phyloP scores from a whole-genome alignment of 257 asterid genomes.

The Echium plantagineum region DNA sequence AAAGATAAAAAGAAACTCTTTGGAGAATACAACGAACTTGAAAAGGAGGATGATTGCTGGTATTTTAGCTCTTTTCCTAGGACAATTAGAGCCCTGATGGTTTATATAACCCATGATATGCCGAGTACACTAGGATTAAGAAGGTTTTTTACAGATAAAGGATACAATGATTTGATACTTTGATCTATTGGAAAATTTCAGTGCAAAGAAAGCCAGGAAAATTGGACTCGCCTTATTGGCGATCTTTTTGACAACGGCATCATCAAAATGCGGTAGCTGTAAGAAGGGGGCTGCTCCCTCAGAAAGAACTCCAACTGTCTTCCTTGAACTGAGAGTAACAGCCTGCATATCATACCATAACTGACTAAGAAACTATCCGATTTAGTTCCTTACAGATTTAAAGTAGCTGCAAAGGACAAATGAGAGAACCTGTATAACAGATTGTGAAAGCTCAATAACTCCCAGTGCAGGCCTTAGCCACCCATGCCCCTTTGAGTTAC shows the following conservation, averaged over 20 bases:
- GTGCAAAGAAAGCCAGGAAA: neutral
- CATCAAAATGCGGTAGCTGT: conserved; percentile 89
- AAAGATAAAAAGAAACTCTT: neutral
- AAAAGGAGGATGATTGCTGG: neutral
- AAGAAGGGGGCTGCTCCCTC: conserved; percentile 73
- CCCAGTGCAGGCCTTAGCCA: conserved; percentile 91
- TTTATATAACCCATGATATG: neutral
- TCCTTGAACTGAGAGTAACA: conserved; percentile 79
- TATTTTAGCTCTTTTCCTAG: neutral
- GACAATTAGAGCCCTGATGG: neutral
- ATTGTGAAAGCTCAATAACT: conserved; percentile 77
- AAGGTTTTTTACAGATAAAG: neutral
- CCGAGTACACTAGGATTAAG: neutral
- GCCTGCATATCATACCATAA: conserved; percentile 42
- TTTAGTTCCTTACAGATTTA: conserved; percentile 5
- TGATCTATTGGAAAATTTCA: too few relatives aligned
- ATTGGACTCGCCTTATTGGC: conserved; percentile 44
- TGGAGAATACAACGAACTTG: neutral
- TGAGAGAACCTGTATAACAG: conserved; percentile 62
- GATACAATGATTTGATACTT: too few relatives aligned
- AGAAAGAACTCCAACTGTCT: conserved; percentile 48
- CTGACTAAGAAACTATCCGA: conserved; percentile 1
- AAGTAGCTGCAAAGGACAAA: neutral
- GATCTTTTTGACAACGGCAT: conserved; percentile 51
- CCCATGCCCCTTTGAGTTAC: conserved; percentile 68